Evolutionary conservation across 1,284 basidiomycete species (phyloP).

Genomic region (Puccinia horiana): DNA sequence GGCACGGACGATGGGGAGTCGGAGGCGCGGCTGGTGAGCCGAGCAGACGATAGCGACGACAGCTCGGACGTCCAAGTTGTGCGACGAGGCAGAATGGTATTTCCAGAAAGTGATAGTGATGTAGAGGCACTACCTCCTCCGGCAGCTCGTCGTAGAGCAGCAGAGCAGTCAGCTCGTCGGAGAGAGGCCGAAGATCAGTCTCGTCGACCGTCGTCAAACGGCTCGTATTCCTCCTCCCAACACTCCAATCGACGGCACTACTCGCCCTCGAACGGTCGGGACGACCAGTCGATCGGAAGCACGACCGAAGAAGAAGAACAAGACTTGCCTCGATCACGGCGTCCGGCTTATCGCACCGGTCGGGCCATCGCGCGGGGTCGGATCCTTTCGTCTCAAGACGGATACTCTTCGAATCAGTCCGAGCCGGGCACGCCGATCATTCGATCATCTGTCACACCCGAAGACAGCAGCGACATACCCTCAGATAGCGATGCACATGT

Average conservation of each 20-base stretch:
- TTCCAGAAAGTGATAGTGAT: background rate
- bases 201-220: background rate
- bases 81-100: background rate
- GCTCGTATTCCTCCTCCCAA: background rate
- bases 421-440: background rate
- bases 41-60: background rate
- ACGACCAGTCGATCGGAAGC: background rate
- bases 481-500: background rate
- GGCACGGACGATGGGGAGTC: slow-evolving; percentile 19
- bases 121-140: background rate
- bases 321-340: background rate
- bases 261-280: background rate
- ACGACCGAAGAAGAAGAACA: background rate
- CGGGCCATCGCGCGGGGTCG: background rate
- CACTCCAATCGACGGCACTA: background rate
- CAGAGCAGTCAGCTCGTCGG: background rate
- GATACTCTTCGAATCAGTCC: background rate
- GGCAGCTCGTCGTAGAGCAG: background rate
- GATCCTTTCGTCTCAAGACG: background rate
- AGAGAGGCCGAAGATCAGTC: no score
- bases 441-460: background rate
- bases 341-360: background rate
- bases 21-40: background rate
- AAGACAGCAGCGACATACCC: background rate
- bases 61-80: slow-evolving; percentile 11